Base-by-base conservation (phyloP, 179 eudicot genomes). In the Corrigiola litoralis region DNA sequence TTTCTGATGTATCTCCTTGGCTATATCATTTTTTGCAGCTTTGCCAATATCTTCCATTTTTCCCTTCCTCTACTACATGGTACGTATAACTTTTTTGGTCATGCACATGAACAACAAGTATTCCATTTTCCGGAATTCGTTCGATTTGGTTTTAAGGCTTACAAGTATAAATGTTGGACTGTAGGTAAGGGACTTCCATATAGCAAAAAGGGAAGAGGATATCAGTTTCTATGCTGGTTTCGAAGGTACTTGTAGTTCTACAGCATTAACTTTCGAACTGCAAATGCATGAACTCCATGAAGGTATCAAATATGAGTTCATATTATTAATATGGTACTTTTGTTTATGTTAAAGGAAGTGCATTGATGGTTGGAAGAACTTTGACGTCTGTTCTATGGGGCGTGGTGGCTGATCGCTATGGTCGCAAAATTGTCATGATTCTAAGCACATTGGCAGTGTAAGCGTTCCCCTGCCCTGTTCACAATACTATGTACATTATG, bases 191-290 rank as follows among this genome's bases (percentile, higher is more conserved):
- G 87, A 83, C 63, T 77, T 83, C 44, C 72, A 77, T 51, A 81
- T 85, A 62, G 85, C 91, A 32, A 49, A 81, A 60, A 69, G 69
- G 69, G 91, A 83, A 63, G 87, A 85, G 68, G 91, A 85, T 61
- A 72, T 85, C 65, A 77, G 87, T 69, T 85, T 67, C 65, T 85
- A 85, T 79, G 91, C 84, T 11, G 91, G 91, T 36, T 85, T 74
- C 75, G 72, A 81, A 16, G 91, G 91, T 85, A 46, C 63, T 80
- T 33, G 5, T 24, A 20, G 16, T 48, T 71, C 24, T 44, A 23
- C 13, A n/a, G n/a, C n/a, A n/a, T n/a, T n/a, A n/a, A n/a, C n/a
- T n/a, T n/a, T n/a, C n/a, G n/a, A n/a, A n/a, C n/a, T n/a, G n/a
- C n/a, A n/a, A n/a, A n/a, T n/a, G n/a, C n/a, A n/a, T n/a, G n/a